These are phyloP conservation scores for Peniophora sp. DNA, from an alignment of 1,284 basidiomycete species.

Conservation along the genomic window DNA sequence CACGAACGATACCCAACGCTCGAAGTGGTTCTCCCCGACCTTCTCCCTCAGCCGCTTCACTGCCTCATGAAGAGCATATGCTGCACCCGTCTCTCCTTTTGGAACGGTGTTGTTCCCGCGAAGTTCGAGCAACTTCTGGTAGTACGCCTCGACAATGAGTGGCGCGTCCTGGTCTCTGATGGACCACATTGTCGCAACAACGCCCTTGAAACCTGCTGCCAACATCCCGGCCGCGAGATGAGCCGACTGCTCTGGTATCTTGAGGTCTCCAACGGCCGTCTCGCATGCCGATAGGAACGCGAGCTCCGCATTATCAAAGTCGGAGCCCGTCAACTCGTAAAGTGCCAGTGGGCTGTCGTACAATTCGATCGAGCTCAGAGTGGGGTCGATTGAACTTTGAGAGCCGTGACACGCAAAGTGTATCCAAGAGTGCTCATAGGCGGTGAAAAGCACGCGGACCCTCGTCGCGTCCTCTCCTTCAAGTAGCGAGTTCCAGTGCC, in stretches of 20 bases:
- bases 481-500: background rate
- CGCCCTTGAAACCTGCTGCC: conserved; percentile 13
- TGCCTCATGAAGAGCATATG: too few relatives aligned
- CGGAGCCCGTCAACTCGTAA: background rate
- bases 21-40: too few relatives aligned
- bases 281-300: conserved; percentile 3
- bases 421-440: background rate
- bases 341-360: conserved; percentile 1
- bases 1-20: too few relatives aligned
- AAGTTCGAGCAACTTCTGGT: background rate
- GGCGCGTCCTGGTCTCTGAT: conserved; percentile 11
- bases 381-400: background rate
- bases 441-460: background rate
- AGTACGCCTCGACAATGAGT: conserved; percentile 8
- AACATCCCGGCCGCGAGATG: conserved; percentile 19
- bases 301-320: background rate
- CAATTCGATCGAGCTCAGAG: background rate
- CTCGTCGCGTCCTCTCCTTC: conserved; percentile 6
- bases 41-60: too few relatives aligned
- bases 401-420: conserved; percentile 1
- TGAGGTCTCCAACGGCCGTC: conserved; percentile 1
- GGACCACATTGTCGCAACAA: conserved; percentile 19
- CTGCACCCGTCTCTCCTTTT: too few relatives aligned
- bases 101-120: too few relatives aligned
- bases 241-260: conserved; percentile 1